Evolutionary conservation across 805 yeast species (phyloP).

Genomic region (Maudiozyma barnettii): DNA sequence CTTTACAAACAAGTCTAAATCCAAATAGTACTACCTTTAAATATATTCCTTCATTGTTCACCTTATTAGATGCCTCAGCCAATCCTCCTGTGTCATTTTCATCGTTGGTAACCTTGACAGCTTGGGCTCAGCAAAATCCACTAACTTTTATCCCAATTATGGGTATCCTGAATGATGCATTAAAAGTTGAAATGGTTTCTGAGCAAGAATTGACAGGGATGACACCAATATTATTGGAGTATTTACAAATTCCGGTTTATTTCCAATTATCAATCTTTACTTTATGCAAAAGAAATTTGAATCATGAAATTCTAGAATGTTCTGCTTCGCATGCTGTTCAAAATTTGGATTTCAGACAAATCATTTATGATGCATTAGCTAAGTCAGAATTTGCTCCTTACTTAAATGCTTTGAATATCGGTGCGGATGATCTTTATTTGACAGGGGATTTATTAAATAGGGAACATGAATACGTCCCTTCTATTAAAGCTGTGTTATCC

Average conservation of each 20-base stretch:
- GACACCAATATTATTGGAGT: constrained; percentile 20
- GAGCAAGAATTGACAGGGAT: constrained; percentile 14
- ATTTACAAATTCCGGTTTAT: constrained; percentile 20
- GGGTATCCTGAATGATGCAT: constrained; percentile 14
- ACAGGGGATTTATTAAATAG: constrained; percentile 25
- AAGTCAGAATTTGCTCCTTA: constrained; percentile 26
- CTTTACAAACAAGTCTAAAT: constrained; percentile 12
- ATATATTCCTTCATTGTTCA: constrained; percentile 17
- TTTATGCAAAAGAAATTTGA: constrained; percentile 19
- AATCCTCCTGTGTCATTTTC: constrained; percentile 18
- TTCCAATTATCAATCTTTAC: constrained; percentile 26
- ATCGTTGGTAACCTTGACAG: constrained; percentile 16
- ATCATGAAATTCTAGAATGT: constrained; percentile 19
- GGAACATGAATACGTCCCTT: constrained; percentile 28
- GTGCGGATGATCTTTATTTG: constrained; percentile 20
- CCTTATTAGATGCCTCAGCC: constrained; percentile 15
- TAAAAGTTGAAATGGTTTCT: constrained; percentile 11
- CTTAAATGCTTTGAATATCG: constrained; percentile 21
- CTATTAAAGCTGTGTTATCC: constrained; percentile 24
- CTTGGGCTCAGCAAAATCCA: constrained; percentile 22
- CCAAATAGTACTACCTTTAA: constrained; percentile 11
- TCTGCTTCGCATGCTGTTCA: constrained; percentile 27
- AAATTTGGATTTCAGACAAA: constrained; percentile 23
- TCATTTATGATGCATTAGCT: constrained; percentile 23
- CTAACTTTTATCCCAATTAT: constrained; percentile 19